Evolutionary conservation across 2,329 filamentous ascomycete species (phyloP), one percentile per base, ranked within the genome.

Genomic region (Hypoxylon sp.): DNA sequence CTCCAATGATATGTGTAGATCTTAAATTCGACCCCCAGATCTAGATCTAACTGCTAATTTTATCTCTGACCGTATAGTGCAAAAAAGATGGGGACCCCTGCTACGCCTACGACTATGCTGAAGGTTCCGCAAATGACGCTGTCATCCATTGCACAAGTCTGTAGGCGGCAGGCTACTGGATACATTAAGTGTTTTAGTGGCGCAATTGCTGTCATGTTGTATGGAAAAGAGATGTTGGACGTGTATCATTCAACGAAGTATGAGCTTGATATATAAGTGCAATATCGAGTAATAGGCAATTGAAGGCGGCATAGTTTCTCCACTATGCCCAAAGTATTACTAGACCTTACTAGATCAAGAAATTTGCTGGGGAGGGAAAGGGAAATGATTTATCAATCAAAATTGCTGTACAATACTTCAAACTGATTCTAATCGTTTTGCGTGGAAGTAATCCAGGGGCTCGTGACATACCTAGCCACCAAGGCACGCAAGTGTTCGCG

Each of bases 31-130:
- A 22, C 7, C 3, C 20, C 8, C 7, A 20, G 14, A 20, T 44
- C 8, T 44, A 17, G 17, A 44, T 20, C 20, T 44, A 10, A 22
- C 4, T 17, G 40, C 40, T 42, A 42, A 42, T 20, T 42, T 22
- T 53, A 20, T n/a, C 31, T 10, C 17, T n/a, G n/a, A 50, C 25
- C 6, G 11, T 49, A 30, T 37, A 59, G 56, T 59, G 44, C 56
- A 50, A 59, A 20, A 49, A 27, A 11, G 42, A 59, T 11, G 56
- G 56, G 2, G 56, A 59, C 49, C 4, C 56, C 31, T 59, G 56
- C 31, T 59, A 49, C n/a, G 44, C 56, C 6, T 59, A 59, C 31
- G 7, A 31, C 3, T 59, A 59, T 14, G 42, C 44, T 37, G 56
- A 50, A 25, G 31, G 30, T 33, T 37, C 64, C 27, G 31, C 14